These are phyloP conservation scores for Chondrostereum purpureum DNA, from an alignment of 1,284 basidiomycete genomes.

Conservation along the genomic window DNA sequence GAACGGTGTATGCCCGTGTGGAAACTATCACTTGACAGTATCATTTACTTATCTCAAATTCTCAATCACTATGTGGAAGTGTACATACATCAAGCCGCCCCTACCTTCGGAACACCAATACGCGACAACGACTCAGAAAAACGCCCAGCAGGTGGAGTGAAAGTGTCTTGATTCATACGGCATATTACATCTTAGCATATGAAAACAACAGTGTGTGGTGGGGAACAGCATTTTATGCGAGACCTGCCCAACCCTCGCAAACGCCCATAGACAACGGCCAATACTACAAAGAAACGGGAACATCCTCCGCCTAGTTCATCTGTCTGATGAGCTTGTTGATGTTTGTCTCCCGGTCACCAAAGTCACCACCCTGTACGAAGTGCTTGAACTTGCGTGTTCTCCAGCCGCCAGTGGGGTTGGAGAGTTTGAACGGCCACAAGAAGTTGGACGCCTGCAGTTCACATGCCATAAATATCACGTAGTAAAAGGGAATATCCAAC, in stretches of 20 bases:
- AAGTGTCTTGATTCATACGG: too few species aligned
- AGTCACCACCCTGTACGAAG: constrained; percentile 92
- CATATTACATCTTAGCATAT: too few species aligned
- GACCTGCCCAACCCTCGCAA: neutral
- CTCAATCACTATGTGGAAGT: too few species aligned
- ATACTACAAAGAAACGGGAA: too few species aligned
- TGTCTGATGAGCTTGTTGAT: constrained; percentile 97
- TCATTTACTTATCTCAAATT: too few species aligned
- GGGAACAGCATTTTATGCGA: neutral
- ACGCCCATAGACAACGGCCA: neutral
- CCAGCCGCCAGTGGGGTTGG: constrained; percentile 98
- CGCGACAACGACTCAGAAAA: too few species aligned
- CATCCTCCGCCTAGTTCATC: constrained; percentile 77
- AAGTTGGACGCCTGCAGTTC: constrained; percentile 75
- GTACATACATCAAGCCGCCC: too few species aligned
- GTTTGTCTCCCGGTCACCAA: constrained; percentile 91
- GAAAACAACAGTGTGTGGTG: neutral
- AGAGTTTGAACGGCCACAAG: constrained; percentile 99
- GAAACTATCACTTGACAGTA: too few species aligned
- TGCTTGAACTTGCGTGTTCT: constrained; percentile 95
- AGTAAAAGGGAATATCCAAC: constrained; percentile 16
- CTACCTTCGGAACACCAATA: too few species aligned
- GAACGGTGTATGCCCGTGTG: too few species aligned
- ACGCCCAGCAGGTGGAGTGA: too few species aligned
- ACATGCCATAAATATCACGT: neutral